These are phyloP conservation scores for Saprolegnia parasitica DNA, from an alignment of 352 stramenopile genomes.

Conservation along the genomic window DNA sequence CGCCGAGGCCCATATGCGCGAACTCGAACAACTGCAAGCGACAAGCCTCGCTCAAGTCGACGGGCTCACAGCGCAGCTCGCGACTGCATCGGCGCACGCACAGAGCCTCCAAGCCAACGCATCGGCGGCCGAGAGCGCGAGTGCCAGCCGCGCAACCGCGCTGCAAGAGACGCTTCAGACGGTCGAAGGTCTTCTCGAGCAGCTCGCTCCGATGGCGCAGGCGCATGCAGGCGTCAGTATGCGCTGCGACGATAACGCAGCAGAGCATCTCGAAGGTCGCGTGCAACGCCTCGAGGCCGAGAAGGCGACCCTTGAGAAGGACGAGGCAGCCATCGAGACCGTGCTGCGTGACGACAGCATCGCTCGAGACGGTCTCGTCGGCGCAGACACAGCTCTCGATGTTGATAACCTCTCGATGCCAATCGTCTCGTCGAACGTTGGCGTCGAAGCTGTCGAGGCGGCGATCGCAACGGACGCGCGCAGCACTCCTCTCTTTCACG, in stretches of 20 bases:
- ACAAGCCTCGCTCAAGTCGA: background rate
- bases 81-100: background rate
- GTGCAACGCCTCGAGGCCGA: background rate
- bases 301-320: background rate
- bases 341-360: background rate
- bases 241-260: background rate
- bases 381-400: constrained; percentile 36
- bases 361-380: no score
- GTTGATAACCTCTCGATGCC: no score
- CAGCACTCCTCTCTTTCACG: no score
- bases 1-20: background rate
- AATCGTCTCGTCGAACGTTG: no score
- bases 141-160: background rate
- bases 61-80: background rate
- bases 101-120: background rate
- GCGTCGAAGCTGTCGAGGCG: no score
- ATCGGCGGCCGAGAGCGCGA: no score
- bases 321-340: background rate
- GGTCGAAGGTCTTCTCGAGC: background rate
- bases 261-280: background rate
- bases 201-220: constrained; percentile 4
- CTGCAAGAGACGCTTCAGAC: background rate
- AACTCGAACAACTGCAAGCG: background rate
- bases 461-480: no score
- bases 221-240: background rate